These are phyloP conservation scores for Solanum aculeatissimum DNA, from an alignment of 305 asterid species.

Conservation along the genomic window DNA sequence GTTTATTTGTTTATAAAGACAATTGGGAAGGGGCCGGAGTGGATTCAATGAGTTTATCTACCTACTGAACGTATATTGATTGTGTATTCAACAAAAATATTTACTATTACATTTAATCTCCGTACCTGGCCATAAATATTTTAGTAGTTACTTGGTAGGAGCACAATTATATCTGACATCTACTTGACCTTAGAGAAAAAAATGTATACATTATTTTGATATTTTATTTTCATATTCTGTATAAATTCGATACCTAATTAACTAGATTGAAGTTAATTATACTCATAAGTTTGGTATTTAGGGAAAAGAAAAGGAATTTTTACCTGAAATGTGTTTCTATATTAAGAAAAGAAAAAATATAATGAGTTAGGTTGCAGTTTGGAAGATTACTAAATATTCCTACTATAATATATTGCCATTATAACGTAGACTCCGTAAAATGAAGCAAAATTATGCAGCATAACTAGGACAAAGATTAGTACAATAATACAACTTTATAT, in stretches of 20 bases:
- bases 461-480: neutral
- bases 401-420: neutral
- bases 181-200: neutral
- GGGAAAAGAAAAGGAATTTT: neutral
- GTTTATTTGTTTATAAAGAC: neutral
- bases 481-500: neutral
- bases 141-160: neutral
- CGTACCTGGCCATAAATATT: neutral
- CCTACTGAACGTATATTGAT: neutral
- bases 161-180: neutral
- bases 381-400: neutral
- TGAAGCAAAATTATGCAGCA: neutral
- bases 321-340: neutral
- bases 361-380: neutral
- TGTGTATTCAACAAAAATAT: neutral
- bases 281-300: neutral
- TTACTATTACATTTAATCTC: neutral
- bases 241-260: neutral
- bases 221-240: neutral
- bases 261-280: neutral
- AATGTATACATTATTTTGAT: neutral
- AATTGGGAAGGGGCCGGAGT: neutral
- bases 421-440: neutral
- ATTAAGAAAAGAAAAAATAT: no score
- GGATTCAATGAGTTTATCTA: constrained; percentile 7